Percentiles rank a stretch among this genome's conserved stretches.
Conservation (phyloP, 2,329 filamentous ascomycete genomes). For the Aspergillus japonicus region DNA sequence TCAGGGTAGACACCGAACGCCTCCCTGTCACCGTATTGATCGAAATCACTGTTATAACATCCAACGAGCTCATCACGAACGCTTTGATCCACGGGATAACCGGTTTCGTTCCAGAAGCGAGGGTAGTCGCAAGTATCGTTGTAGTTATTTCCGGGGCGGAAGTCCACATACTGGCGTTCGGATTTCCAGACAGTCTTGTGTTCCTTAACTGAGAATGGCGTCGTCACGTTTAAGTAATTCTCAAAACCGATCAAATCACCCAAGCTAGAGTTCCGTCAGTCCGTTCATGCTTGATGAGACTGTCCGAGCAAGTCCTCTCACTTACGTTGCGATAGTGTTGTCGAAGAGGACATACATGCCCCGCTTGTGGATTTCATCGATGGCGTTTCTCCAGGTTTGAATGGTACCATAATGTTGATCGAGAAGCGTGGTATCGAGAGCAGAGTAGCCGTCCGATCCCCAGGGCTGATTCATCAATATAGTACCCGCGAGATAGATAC, state of each 20-base stretch:
- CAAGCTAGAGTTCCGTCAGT: conserved; percentile 35
- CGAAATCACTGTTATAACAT: conserved; percentile 64
- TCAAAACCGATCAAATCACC: conserved; percentile 64
- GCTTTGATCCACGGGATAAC: conserved; percentile 49
- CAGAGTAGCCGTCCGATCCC: conserved; percentile 60
- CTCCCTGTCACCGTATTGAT: conserved; percentile 63
- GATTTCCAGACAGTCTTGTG: conserved; percentile 60
- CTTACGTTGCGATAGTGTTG: conserved; percentile 63
- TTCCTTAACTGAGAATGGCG: conserved; percentile 56
- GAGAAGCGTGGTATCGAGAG: conserved; percentile 62
- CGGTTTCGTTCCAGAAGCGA: conserved; percentile 61
- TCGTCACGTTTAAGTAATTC: conserved; percentile 58
- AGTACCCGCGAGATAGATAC: conserved; percentile 63
- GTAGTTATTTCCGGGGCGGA: conserved; percentile 54
- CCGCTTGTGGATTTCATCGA: conserved; percentile 60
- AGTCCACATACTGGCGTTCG: conserved; percentile 58
- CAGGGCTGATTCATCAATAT: conserved; percentile 65
- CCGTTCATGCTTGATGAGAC: background rate
- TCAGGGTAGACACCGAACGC: conserved; percentile 64
- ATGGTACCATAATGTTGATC: conserved; percentile 64
- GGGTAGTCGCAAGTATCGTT: conserved; percentile 58
- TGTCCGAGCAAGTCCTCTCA: conserved; percentile 5
- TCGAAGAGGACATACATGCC: conserved; percentile 67
- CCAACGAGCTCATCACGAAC: conserved; percentile 51
- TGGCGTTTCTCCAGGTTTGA: conserved; percentile 56